Percentiles rank a stretch among this genome's conserved stretches.
Conservation (phyloP, 2,329 filamentous ascomycete species). For the Venturia effusa region DNA sequence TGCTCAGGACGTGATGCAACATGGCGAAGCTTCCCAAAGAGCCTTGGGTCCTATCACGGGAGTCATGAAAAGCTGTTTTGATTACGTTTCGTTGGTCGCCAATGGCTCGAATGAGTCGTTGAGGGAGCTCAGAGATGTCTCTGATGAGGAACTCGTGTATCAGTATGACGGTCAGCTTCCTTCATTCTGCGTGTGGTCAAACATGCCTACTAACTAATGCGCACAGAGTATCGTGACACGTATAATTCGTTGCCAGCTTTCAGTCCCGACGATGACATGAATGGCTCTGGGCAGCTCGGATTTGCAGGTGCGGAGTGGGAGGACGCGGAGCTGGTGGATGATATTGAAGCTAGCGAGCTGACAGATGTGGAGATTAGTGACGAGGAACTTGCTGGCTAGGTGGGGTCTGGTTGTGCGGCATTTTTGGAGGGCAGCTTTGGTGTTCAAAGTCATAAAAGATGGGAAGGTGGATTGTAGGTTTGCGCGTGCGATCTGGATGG, state of each 20-base stretch:
- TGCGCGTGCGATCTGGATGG: background rate
- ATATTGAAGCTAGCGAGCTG: slow-evolving; percentile 1
- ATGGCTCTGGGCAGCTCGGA: background rate
- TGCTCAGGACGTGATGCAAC: background rate
- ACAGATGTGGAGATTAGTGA: background rate
- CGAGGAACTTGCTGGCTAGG: background rate
- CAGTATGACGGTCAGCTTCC: slow-evolving; percentile 3
- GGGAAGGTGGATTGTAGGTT: background rate
- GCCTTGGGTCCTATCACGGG: background rate
- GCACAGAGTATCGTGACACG: background rate
- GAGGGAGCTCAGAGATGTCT: background rate
- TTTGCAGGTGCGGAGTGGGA: background rate
- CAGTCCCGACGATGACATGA: background rate
- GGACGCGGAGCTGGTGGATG: background rate
- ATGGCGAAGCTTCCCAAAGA: background rate
- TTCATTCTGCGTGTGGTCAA: background rate
- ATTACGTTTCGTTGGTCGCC: background rate
- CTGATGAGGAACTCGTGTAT: background rate
- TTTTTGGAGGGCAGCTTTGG: background rate
- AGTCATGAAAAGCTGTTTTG: background rate
- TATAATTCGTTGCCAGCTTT: background rate
- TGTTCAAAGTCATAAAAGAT: background rate
- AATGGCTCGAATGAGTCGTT: background rate
- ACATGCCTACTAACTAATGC: background rate
- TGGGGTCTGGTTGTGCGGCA: background rate